Base-by-base conservation (phyloP, 2,329 filamentous ascomycete species). In the Epichloe bromicola region DNA sequence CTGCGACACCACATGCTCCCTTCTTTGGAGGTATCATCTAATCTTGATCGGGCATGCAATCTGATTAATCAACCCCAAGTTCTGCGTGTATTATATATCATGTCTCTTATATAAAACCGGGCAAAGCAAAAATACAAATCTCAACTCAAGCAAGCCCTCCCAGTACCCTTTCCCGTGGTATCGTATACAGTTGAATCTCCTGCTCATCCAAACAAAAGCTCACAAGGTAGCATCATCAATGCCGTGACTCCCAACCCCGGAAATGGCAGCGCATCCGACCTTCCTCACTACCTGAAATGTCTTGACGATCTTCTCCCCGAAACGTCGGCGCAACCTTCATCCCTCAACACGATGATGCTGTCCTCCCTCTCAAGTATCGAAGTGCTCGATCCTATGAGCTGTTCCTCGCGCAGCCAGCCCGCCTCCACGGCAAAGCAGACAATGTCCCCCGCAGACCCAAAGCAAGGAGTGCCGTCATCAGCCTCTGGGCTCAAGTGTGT, bases 351-450 rank as follows among this genome's bases (percentile, higher is more conserved):
- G 36, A 72, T 67, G 54, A 72, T 72, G 57, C 70, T 72, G 23
- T 70, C 67, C 54, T 71, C 69, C 34, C 63, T 58, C 46, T 69
- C 66, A 11, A 69, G 37, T 37, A 68, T 54, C 11, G 67, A 70
- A 12, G 60, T 59, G 12, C 61, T 64, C 2, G 58, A 56, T 4
- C 68, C 74, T 23, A 69, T 61, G 40, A 82, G 60, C 62, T 82
- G 77, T 17, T 70, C 70, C 57, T 75, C 70, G 1, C 67, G 69
- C 43, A 82, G 65, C 78, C 78, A 82, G 5, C 76, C 77, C 1
- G 74, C 69, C 61, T 81, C 78, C 11, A 79, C 68, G 3, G 75
- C 75, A 58, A 79, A 81, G 47, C 71, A 66, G 34, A 81, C 74
- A 17, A 80, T 68, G 53, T 80, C 78, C 12, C 70, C 76, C 2